Evolutionary conservation across 192 early-diverging fungal species (phyloP).

Genomic region (Coemansia sp.): DNA sequence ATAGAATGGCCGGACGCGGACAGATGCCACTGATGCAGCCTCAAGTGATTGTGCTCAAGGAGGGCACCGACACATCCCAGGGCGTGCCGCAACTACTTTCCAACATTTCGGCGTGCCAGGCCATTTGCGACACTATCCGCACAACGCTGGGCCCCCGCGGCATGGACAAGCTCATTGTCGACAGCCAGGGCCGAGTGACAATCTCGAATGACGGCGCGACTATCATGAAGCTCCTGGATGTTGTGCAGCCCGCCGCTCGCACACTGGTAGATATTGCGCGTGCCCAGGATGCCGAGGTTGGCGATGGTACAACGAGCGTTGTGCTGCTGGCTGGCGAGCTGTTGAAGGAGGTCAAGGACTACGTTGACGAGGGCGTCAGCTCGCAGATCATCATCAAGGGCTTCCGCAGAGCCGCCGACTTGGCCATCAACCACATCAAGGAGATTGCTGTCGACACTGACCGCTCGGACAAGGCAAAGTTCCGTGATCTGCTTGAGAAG

Average conservation of each 20-base stretch:
- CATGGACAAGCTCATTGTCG: conserved; percentile 99
- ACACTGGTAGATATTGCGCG: conserved; percentile 97
- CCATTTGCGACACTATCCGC: conserved; percentile 92
- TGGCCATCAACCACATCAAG: conserved; percentile 90
- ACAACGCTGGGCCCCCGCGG: conserved; percentile 97
- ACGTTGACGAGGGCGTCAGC: conserved; percentile 92
- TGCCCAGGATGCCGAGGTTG: conserved; percentile 98
- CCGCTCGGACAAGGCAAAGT: conserved; percentile 73
- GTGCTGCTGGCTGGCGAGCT: conserved; percentile 96
- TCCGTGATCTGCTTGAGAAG: conserved; percentile 88
- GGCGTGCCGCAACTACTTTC: conserved; percentile 96
- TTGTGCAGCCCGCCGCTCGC: conserved; percentile 98
- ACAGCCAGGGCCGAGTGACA: conserved; percentile 85
- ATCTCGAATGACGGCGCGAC: conserved; percentile 99
- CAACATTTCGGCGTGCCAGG: conserved; percentile 95
- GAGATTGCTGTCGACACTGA: conserved; percentile 89
- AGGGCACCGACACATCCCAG: conserved; percentile 98
- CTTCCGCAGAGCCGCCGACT: conserved; percentile 85
- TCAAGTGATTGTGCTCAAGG: conserved; percentile 98
- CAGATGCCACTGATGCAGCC: conserved; percentile 74
- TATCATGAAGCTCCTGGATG: conserved; percentile 95
- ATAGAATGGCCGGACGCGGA: conserved; percentile 45
- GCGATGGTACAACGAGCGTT: conserved; percentile 98
- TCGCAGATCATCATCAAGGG: conserved; percentile 95
- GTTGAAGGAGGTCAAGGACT: conserved; percentile 90